A percentile compares a stretch with the other conserved stretches of the same genome.
phyloP scores from a whole-genome alignment of 768 basidiomycete species.

The Leucogyrophana mollusca region DNA sequence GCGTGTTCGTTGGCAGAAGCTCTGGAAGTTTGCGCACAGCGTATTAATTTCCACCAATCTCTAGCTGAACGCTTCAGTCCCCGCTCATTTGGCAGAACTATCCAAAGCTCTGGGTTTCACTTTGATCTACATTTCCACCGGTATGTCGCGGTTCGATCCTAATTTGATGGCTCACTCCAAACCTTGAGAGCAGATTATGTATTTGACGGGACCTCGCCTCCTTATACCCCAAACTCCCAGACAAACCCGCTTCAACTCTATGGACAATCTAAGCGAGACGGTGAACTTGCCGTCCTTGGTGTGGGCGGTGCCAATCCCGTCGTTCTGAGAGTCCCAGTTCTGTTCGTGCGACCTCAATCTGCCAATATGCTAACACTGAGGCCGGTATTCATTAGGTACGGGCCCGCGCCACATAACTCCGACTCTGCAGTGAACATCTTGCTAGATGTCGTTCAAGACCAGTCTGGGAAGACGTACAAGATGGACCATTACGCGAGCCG shows the following conservation, averaged over 20 bases:
- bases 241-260: slow-evolving; percentile 90
- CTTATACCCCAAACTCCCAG: slow-evolving; percentile 71
- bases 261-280: slow-evolving; percentile 82
- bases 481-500: slow-evolving; percentile 96
- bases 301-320: slow-evolving; percentile 56
- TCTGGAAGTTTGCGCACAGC: neutral
- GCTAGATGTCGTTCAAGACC: slow-evolving; percentile 82
- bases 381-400: slow-evolving; percentile 58
- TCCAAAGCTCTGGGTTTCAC: slow-evolving; percentile 60
- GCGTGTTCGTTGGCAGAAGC: slow-evolving; percentile 42
- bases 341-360: slow-evolving; percentile 47
- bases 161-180: slow-evolving; percentile 6
- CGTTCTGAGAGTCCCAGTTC: slow-evolving; percentile 85
- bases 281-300: slow-evolving; percentile 75
- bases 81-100: slow-evolving; percentile 67
- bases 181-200: slow-evolving; percentile 73
- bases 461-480: slow-evolving; percentile 83
- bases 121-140: slow-evolving; percentile 92
- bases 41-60: slow-evolving; percentile 1
- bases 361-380: neutral
- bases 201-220: slow-evolving; percentile 91
- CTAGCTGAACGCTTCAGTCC: slow-evolving; percentile 81
- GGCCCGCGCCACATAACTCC: slow-evolving; percentile 77
- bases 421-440: slow-evolving; percentile 91
- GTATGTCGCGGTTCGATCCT: slow-evolving; percentile 29